These are phyloP conservation scores for Cornus florida DNA, from an alignment of 148 eudicot species.

Conservation along the genomic window DNA sequence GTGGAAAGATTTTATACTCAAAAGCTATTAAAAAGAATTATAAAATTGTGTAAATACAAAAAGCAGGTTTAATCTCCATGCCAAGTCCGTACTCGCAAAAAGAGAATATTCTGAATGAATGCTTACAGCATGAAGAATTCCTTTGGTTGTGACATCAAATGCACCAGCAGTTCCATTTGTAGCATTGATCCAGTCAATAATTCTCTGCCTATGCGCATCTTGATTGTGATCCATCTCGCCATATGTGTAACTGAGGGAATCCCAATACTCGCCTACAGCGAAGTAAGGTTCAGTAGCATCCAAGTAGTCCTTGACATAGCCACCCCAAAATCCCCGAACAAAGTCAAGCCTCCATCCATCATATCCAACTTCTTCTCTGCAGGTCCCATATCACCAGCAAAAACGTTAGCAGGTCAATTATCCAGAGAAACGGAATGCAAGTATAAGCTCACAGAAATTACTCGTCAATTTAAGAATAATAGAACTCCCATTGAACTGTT, in stretches of 20 bases:
- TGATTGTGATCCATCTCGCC: constrained; percentile 95
- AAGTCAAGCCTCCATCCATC: constrained; percentile 99
- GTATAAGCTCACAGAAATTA: neutral
- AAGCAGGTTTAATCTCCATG: neutral
- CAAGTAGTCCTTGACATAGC: constrained; percentile 96
- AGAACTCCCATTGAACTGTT: neutral
- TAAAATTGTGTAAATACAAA: neutral
- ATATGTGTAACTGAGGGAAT: constrained; percentile 86
- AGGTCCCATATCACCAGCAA: constrained; percentile 19
- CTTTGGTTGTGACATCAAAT: constrained; percentile 98
- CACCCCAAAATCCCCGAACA: constrained; percentile 99
- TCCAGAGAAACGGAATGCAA: neutral
- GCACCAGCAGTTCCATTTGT: constrained; percentile 91
- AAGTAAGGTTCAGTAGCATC: constrained; percentile 79
- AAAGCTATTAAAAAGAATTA: neutral
- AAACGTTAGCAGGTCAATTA: neutral
- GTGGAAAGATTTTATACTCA: neutral
- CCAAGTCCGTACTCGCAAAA: neutral
- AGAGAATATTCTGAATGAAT: constrained; percentile 2
- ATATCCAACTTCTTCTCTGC: constrained; percentile 93
- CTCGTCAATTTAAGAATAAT: neutral
- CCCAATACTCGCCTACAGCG: constrained; percentile 99
- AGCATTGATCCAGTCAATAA: constrained; percentile 94
- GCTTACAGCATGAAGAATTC: constrained; percentile 93
- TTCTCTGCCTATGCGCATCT: constrained; percentile 96